Conservation (phyloP, 2,329 filamentous ascomycete species). For the Microcyclospora pomicola region DNA sequence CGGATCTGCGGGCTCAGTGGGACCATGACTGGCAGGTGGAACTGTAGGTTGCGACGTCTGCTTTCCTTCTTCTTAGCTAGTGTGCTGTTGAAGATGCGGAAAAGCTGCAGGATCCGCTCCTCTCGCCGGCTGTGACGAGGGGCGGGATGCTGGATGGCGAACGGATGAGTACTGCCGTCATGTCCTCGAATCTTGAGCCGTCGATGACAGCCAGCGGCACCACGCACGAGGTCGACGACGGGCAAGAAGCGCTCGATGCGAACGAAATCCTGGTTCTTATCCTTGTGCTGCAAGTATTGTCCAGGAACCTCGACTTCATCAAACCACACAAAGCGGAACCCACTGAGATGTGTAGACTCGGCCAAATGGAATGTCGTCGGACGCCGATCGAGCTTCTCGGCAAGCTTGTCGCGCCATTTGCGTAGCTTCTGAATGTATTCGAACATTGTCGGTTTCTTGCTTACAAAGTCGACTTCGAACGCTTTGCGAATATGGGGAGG, state of each 20-base stretch:
- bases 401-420: slow-evolving; percentile 93
- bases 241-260: slow-evolving; percentile 94
- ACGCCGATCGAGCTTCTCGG: slow-evolving; percentile 87
- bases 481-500: slow-evolving; percentile 89
- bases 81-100: slow-evolving; percentile 92
- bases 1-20: slow-evolving; percentile 88
- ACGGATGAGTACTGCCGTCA: slow-evolving; percentile 92
- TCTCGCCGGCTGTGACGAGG: slow-evolving; percentile 85
- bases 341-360: slow-evolving; percentile 75
- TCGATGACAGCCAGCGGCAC: slow-evolving; percentile 80
- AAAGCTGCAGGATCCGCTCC: slow-evolving; percentile 87
- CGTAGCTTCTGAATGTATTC: slow-evolving; percentile 97
- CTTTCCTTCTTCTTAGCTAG: slow-evolving; percentile 89
- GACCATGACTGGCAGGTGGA: slow-evolving; percentile 90
- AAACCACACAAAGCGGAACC: slow-evolving; percentile 95
- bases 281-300: slow-evolving; percentile 91
- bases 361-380: slow-evolving; percentile 63
- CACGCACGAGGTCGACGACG: slow-evolving; percentile 82
- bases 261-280: slow-evolving; percentile 98
- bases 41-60: slow-evolving; percentile 81
- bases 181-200: slow-evolving; percentile 92
- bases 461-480: slow-evolving; percentile 95
- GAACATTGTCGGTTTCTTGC: slow-evolving; percentile 90
- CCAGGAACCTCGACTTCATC: slow-evolving; percentile 97
- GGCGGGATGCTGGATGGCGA: slow-evolving; percentile 91